phyloP scores from a whole-genome alignment of 768 basidiomycete genomes.

The Leccinum barrowsii region DNA sequence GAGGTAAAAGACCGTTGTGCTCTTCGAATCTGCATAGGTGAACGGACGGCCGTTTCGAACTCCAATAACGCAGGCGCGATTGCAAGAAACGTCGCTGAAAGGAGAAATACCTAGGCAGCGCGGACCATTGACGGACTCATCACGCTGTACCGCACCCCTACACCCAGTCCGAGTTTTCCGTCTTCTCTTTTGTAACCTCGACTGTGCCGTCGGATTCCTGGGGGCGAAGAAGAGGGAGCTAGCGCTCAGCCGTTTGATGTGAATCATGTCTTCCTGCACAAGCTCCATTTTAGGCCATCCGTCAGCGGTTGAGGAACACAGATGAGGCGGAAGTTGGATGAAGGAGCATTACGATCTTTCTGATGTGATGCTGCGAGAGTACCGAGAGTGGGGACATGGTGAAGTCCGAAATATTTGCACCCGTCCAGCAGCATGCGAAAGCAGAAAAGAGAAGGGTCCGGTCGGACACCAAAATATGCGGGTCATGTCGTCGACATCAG shows the following conservation, averaged over 20 bases:
- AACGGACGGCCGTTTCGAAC: too few species aligned
- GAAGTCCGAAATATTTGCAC: background rate
- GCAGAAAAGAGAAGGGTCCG: background rate
- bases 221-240: background rate
- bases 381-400: background rate
- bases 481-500: too few species aligned
- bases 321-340: too few species aligned
- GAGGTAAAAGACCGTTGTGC: too few species aligned
- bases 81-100: too few species aligned
- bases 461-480: background rate
- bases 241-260: background rate
- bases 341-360: background rate
- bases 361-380: background rate
- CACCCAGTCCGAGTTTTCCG: too few species aligned
- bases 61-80: too few species aligned
- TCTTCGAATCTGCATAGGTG: too few species aligned
- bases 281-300: too few species aligned
- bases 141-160: too few species aligned
- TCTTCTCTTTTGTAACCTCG: background rate
- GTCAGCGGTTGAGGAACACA: too few species aligned
- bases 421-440: background rate
- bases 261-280: background rate
- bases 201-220: background rate
- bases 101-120: conserved; percentile 13
- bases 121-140: background rate